Evolutionary conservation across 202 grass and related monocot species (phyloP), one percentile per base, ranked within the genome.

Genomic region (Brachypodium distachyon): DNA sequence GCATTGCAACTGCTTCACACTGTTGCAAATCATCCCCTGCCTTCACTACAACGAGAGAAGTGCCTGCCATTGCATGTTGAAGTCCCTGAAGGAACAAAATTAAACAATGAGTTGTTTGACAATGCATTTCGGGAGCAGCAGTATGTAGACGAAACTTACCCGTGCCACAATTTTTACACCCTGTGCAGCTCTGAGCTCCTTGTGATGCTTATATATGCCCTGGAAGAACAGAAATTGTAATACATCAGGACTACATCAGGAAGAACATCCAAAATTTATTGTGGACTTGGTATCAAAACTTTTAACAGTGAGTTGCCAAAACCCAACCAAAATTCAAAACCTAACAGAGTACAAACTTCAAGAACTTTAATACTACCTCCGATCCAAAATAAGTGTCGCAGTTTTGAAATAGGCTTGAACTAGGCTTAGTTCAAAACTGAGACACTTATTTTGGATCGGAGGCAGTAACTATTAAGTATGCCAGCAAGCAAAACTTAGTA

Each of bases 111-210:
- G 32, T 39, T 28, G 31, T n/a, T 14, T 51, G 25, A 37, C 5
- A 61, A 31, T 1, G 14, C 25, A 42, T 50, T 50, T 12, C 43
- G 31, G 6, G 62, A 77, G 12, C 4, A 26, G 28, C 7, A 44
- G 16, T 70, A 63, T 21, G 41, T 3, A 51, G 53, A 66, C 12
- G 3, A 66, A 36, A 47, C 60, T 65, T 47, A 88, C 83, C 75
- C 77, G 70, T 27, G 69, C 92, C 60, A 84, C 82, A 33, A 95
- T 76, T 85, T 95, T 95, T 29, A 91, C 73, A 50, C 82, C 92
- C 61, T 95, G 92, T 28, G 81, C 86, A 56, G 86, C 92, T 80
- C 79, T 95, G 64, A 95, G 17, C 73, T 91, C 88, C 73, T 95
- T 81, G 13, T 95, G 86, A 66, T 89, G 86, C 69, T 78, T 44